Conservation (phyloP, 2,329 filamentous ascomycete species). For the Penicillium sp. region DNA sequence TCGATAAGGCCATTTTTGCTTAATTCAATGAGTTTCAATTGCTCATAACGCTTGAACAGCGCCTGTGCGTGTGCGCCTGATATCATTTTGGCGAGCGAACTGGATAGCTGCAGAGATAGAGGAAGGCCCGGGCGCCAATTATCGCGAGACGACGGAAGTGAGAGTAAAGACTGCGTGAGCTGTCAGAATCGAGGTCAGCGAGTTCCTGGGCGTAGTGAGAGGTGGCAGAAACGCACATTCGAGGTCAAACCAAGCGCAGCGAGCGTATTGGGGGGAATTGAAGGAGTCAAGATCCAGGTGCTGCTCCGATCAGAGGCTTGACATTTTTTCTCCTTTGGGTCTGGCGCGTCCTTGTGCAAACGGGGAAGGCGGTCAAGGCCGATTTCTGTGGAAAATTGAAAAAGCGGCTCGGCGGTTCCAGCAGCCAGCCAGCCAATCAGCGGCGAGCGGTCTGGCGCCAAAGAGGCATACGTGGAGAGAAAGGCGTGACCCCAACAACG, state of each 20-base stretch:
- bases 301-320: conserved; percentile 8
- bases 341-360: conserved; percentile 1
- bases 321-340: conserved; percentile 15
- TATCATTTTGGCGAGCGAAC: conserved; percentile 14
- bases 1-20: conserved; percentile 48
- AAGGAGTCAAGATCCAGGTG: not conserved
- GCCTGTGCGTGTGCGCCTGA: conserved; percentile 29
- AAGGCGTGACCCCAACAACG: conserved; percentile 9
- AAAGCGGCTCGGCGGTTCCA: not conserved
- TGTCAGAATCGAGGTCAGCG: not conserved
- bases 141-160: conserved; percentile 2
- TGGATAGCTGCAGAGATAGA: conserved; percentile 7
- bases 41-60: conserved; percentile 42
- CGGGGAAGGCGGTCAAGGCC: conserved; percentile 8
- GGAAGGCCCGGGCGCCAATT: conserved; percentile 8
- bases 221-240: conserved; percentile 4
- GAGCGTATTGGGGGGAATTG: conserved; percentile 3
- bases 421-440: conserved; percentile 1
- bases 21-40: conserved; percentile 42
- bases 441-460: not conserved
- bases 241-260: conserved; percentile 2
- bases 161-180: conserved; percentile 2
- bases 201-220: not conserved
- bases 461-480: conserved; percentile 26
- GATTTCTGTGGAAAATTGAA: not conserved